These are phyloP conservation scores for Cystobasidium sp. DNA, from an alignment of 1,284 basidiomycete species.

Conservation along the genomic window DNA sequence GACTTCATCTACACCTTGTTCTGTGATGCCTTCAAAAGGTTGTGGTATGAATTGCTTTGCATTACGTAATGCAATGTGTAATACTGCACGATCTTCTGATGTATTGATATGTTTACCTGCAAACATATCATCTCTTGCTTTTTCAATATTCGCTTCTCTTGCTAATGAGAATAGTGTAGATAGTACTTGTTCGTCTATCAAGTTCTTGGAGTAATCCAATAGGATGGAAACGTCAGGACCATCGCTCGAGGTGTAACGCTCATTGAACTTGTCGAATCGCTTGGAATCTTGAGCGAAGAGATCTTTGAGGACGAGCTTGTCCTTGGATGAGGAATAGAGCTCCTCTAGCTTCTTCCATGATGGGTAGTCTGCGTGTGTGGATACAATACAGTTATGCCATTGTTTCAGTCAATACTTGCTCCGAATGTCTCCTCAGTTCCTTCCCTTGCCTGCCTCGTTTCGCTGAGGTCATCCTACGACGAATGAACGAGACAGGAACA, in stretches of 20 bases:
- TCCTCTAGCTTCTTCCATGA: slow-evolving; percentile 90
- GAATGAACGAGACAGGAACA: background rate
- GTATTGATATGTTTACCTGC: slow-evolving; percentile 96
- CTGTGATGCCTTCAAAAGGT: slow-evolving; percentile 68
- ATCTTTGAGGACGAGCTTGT: slow-evolving; percentile 81
- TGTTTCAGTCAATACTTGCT: background rate
- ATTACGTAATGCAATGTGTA: slow-evolving; percentile 93
- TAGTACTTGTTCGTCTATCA: slow-evolving; percentile 82
- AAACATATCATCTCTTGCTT: slow-evolving; percentile 90
- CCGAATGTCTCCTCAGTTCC: background rate
- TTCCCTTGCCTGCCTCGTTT: background rate
- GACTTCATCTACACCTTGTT: slow-evolving; percentile 83
- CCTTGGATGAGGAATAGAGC: slow-evolving; percentile 75
- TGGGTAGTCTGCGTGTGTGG: slow-evolving; percentile 71
- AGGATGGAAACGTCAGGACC: slow-evolving; percentile 78
- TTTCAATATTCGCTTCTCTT: slow-evolving; percentile 83
- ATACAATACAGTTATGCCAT: background rate
- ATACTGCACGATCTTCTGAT: slow-evolving; percentile 92
- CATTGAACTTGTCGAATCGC: slow-evolving; percentile 85
- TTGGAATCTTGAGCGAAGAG: slow-evolving; percentile 86
- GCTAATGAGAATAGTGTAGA: slow-evolving; percentile 74
- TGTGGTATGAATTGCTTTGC: slow-evolving; percentile 61
- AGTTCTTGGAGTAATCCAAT: slow-evolving; percentile 95
- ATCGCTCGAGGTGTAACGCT: slow-evolving; percentile 70
- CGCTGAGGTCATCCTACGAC: slow-evolving; percentile 31